Evolutionary conservation across 2,329 filamentous ascomycete genomes (phyloP).

Genomic region (Phialocephala subalpina): DNA sequence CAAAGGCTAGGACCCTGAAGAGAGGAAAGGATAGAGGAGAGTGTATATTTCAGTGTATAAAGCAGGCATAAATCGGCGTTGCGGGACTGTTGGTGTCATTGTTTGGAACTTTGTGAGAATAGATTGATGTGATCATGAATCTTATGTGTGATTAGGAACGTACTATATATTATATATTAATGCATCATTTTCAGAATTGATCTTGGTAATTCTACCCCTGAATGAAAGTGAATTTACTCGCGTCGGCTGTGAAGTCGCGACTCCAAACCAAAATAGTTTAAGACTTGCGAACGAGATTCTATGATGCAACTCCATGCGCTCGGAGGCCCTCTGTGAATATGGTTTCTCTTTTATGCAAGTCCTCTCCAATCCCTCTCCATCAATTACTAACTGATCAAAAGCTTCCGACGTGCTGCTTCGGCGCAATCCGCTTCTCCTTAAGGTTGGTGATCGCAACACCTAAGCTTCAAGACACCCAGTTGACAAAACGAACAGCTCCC

Average conservation of each 20-base stretch:
- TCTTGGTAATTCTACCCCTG: slow-evolving; percentile 3
- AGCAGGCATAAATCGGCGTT: slow-evolving; percentile 38
- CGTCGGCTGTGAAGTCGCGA: slow-evolving; percentile 28
- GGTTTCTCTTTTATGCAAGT: slow-evolving; percentile 40
- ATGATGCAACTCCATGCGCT: slow-evolving; percentile 1
- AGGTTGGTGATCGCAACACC: slow-evolving; percentile 43
- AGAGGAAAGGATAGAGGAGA: background rate
- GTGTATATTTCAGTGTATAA: slow-evolving; percentile 34
- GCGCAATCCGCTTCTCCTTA: slow-evolving; percentile 81
- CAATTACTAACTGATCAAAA: slow-evolving; percentile 35
- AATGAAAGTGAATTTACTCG: slow-evolving; percentile 20
- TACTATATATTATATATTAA: slow-evolving; percentile 5
- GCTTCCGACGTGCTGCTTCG: slow-evolving; percentile 73
- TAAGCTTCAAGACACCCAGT: background rate
- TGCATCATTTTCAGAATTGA: background rate
- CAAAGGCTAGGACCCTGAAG: slow-evolving; percentile 75
- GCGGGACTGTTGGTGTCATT: slow-evolving; percentile 17
- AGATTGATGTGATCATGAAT: slow-evolving; percentile 29
- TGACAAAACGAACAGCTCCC: slow-evolving; percentile 59
- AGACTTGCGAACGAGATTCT: background rate
- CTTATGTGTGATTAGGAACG: slow-evolving; percentile 4
- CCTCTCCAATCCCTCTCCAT: background rate
- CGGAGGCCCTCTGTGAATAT: slow-evolving; percentile 26
- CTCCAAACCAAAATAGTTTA: slow-evolving; percentile 14
- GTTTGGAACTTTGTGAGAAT: slow-evolving; percentile 24